These are phyloP conservation scores for Aspergillus sp. DNA, from an alignment of 2,329 filamentous ascomycete genomes.

Conservation along the genomic window DNA sequence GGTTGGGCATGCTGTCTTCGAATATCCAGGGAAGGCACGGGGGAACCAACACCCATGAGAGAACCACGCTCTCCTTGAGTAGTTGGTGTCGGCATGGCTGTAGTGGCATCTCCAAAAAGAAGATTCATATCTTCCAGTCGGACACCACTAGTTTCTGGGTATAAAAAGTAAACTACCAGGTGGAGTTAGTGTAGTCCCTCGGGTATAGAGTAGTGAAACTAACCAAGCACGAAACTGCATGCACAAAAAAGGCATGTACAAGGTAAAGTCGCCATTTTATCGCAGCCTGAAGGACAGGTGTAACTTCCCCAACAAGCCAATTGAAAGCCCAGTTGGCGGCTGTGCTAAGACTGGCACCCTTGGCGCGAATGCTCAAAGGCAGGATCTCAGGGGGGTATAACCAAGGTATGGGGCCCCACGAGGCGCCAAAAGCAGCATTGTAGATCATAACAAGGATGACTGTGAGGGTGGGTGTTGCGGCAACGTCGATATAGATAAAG, in stretches of 20 bases:
- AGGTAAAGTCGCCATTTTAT: constrained; percentile 95
- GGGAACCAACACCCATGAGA: constrained; percentile 72
- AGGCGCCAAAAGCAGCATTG: constrained; percentile 93
- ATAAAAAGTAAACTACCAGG: constrained; percentile 82
- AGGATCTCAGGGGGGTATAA: constrained; percentile 98
- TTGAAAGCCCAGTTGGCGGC: constrained; percentile 98
- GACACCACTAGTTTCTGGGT: constrained; percentile 93
- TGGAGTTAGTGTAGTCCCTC: too few species aligned
- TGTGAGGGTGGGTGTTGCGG: constrained; percentile 72
- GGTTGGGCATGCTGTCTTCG: constrained; percentile 45
- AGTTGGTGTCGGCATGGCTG: constrained; percentile 72
- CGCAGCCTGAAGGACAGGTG: constrained; percentile 82
- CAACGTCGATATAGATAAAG: constrained; percentile 84
- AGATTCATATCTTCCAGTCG: constrained; percentile 95
- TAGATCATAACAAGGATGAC: constrained; percentile 97
- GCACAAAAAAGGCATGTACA: constrained; percentile 93
- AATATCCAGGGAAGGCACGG: constrained; percentile 70
- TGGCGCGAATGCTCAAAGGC: constrained; percentile 91
- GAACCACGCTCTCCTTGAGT: constrained; percentile 76
- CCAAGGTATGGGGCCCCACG: constrained; percentile 98
- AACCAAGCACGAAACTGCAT: constrained; percentile 91
- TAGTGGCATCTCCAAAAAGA: constrained; percentile 89
- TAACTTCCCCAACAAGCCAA: constrained; percentile 94
- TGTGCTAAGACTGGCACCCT: constrained; percentile 92
- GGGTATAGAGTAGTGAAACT: constrained; percentile 36